Evolutionary conservation across 495 filamentous ascomycete species (phyloP).

Genomic region (Pseudomonodictys pantanalensis): DNA sequence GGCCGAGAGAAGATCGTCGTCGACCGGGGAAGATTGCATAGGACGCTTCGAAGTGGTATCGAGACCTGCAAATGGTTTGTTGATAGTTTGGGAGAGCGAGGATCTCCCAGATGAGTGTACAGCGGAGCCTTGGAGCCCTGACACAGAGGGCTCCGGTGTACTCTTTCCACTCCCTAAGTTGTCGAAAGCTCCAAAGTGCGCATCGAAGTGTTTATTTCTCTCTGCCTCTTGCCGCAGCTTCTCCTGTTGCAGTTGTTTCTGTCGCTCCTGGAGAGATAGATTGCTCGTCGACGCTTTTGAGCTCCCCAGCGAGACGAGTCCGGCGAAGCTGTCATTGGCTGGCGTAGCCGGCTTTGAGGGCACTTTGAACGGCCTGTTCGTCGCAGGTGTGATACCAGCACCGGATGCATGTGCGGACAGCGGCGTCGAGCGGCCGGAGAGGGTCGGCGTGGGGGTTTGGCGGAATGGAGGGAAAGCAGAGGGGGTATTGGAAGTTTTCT

Average conservation of each 20-base stretch:
- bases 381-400: neutral
- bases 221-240: constrained; percentile 73
- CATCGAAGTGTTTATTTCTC: constrained; percentile 62
- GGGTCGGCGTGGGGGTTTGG: constrained; percentile 55
- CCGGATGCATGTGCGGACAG: constrained; percentile 51
- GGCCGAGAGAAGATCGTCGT: constrained; percentile 62
- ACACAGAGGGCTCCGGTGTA: constrained; percentile 34
- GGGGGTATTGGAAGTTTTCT: constrained; percentile 51
- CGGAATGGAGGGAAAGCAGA: constrained; percentile 59
- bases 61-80: constrained; percentile 40
- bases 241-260: constrained; percentile 75
- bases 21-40: constrained; percentile 37
- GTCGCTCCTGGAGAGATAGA: constrained; percentile 78
- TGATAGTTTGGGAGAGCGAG: constrained; percentile 38
- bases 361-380: constrained; percentile 24
- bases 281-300: constrained; percentile 63
- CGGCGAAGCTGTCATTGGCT: constrained; percentile 81
- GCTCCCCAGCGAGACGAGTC: constrained; percentile 72
- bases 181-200: constrained; percentile 77
- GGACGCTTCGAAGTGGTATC: constrained; percentile 23
- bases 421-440: constrained; percentile 67
- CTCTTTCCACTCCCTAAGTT: constrained; percentile 54
- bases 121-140: constrained; percentile 5
- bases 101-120: constrained; percentile 12
- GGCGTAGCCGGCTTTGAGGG: constrained; percentile 60